Evolutionary conservation across 1,139 yeast genomes (phyloP).

Genomic region (Sugiyamaella grinbergsii): DNA sequence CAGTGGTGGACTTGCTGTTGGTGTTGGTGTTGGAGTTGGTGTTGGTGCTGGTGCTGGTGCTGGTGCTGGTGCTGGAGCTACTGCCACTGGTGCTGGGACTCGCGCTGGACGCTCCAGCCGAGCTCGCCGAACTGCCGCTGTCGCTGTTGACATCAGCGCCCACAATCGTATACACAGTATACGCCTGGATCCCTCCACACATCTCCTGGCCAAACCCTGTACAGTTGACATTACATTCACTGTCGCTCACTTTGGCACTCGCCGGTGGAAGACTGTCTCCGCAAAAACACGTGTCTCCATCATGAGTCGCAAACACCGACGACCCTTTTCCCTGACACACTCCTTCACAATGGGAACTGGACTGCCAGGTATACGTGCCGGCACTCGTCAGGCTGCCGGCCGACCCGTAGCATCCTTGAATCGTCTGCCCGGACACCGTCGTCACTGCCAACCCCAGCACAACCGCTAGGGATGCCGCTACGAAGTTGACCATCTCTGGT

Average conservation of each 20-base stretch:
- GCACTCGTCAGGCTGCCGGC: conserved; percentile 26
- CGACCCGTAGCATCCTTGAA: conserved; percentile 34
- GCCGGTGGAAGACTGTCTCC: conserved; percentile 56
- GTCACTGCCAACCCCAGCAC: conserved; percentile 13
- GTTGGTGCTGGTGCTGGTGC: conserved; percentile 31
- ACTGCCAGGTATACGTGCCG: conserved; percentile 28
- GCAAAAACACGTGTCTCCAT: conserved; percentile 67
- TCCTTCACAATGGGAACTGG: conserved; percentile 25
- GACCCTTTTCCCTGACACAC: conserved; percentile 24
- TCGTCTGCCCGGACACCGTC: conserved; percentile 1
- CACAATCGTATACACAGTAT: conserved; percentile 46
- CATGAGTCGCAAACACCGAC: conserved; percentile 59
- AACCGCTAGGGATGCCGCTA: conserved; percentile 29
- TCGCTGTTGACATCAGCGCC: conserved; percentile 28
- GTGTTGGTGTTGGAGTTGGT: conserved; percentile 27
- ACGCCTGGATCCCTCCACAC: conserved; percentile 60
- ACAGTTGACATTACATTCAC: conserved; percentile 52
- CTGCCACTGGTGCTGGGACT: conserved; percentile 21
- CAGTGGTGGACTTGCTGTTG: conserved; percentile 22
- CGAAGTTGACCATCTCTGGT: background rate
- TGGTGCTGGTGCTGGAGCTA: conserved; percentile 26
- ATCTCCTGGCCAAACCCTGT: conserved; percentile 52
- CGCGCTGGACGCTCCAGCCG: conserved; percentile 27
- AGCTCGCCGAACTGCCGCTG: conserved; percentile 21
- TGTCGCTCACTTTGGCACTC: conserved; percentile 33